Evolutionary conservation across 805 yeast genomes (phyloP), one percentile per base, ranked within the genome.

Genomic region (Babjeviella inositovora): DNA sequence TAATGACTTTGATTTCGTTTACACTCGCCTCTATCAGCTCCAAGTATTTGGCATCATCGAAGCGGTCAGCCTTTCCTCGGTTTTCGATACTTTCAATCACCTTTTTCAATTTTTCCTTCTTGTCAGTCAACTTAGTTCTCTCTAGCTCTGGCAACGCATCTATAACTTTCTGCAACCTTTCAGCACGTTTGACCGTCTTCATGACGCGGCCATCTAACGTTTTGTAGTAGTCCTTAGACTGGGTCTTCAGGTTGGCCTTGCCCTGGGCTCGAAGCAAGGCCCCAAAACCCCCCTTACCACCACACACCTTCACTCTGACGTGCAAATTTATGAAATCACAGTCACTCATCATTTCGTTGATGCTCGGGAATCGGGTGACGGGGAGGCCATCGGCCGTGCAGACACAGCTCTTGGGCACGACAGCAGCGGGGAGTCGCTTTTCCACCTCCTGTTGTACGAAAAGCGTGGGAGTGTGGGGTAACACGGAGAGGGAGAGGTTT

Each of bases 211-310:
- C 65, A 25, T 55, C 58, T 15, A 57, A 31, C 1, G 53, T 55
- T 19, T 52, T 42, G 25, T 42, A 54, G n/a, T 41, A 33, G 27
- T 53, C 59, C 15, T 33, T 38, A 5, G 32, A 23, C 20, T 24
- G 36, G 6, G 46, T 43, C 19, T 32, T 33, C 8, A 27, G 32
- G n/a, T 26, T 32, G 8, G 37, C 35, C 23, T 28, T 39, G 3
- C 58, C 64, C 25, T 49, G 52, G 4, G 53, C 52, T 18, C 51
- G 46, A 24, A 61, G 35, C 32, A 47, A 37, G 10, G 52, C 40
- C 1, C 65, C 67, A 33, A 60, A 54, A 3, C 66, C 69, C 12
- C 69, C 69, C 38, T 62, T 61, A n/a, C 69, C 69, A 6, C 69
- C 68, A 27, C 60, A 47, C 15, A 58, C 26, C 8, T 51, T 40